A percentile compares a stretch with the other conserved stretches of the same genome.
phyloP scores from a whole-genome alignment of 2,329 filamentous ascomycete genomes.

The Penicillium corylophilum region DNA sequence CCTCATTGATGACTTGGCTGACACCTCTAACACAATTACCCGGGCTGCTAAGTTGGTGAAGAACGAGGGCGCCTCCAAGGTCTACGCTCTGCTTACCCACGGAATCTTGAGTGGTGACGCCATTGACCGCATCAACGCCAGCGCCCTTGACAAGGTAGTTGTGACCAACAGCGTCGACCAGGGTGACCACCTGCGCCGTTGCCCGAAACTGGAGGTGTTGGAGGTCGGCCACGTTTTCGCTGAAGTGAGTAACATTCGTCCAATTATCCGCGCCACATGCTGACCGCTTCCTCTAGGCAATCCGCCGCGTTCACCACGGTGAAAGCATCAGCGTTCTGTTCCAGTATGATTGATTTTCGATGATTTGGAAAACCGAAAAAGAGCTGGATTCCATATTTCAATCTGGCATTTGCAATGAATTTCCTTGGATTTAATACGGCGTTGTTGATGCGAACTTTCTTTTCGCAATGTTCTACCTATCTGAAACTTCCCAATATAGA shows the following conservation, averaged over 20 bases:
- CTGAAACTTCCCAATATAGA: slow-evolving; percentile 12
- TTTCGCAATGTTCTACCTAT: slow-evolving; percentile 1
- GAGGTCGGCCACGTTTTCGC: slow-evolving; percentile 88
- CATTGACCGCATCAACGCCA: slow-evolving; percentile 90
- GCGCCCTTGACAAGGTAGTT: slow-evolving; percentile 85
- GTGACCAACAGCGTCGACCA: slow-evolving; percentile 96
- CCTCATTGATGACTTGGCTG: slow-evolving; percentile 88
- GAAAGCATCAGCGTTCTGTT: slow-evolving; percentile 97
- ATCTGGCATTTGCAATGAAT: slow-evolving; percentile 18
- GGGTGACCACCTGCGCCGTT: slow-evolving; percentile 71
- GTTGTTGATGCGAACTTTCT: slow-evolving; percentile 12
- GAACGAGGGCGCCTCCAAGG: slow-evolving; percentile 82
- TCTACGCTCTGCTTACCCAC: slow-evolving; percentile 91
- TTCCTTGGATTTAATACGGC: slow-evolving; percentile 17
- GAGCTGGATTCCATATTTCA: slow-evolving; percentile 5
- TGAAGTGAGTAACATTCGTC: slow-evolving; percentile 57
- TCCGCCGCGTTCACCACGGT: slow-evolving; percentile 92
- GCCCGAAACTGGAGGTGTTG: slow-evolving; percentile 86
- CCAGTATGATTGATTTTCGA: slow-evolving; percentile 65
- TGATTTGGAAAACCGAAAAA: slow-evolving; percentile 4
- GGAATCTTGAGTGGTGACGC: slow-evolving; percentile 94
- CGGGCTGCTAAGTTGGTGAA: slow-evolving; percentile 95
- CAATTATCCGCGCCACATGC: slow-evolving; percentile 9
- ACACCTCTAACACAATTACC: slow-evolving; percentile 96
- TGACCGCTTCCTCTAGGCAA: slow-evolving; percentile 57